These are phyloP conservation scores for Phaffomyces opuntiae DNA, from an alignment of 805 yeast species.

Conservation along the genomic window DNA sequence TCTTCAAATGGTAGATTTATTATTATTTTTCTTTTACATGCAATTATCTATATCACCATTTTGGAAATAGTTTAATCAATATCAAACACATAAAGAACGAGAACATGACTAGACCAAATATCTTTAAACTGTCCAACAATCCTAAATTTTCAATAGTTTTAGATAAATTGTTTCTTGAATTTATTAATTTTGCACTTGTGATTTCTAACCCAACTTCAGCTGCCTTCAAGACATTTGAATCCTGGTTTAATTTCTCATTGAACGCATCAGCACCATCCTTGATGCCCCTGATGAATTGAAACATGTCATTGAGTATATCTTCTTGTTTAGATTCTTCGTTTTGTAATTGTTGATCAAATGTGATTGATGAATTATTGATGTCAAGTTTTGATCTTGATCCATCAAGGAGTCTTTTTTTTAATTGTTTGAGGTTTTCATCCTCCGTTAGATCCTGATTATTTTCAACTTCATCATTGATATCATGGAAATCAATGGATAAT, in stretches of 20 bases:
- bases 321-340: slow-evolving; percentile 32
- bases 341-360: slow-evolving; percentile 29
- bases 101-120: slow-evolving; percentile 18
- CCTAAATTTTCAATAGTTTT: slow-evolving; percentile 24
- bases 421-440: slow-evolving; percentile 25
- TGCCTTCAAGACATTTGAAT: slow-evolving; percentile 30
- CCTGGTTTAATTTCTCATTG: slow-evolving; percentile 32
- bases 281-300: slow-evolving; percentile 28
- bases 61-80: slow-evolving; percentile 33
- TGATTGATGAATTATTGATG: slow-evolving; percentile 3
- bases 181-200: slow-evolving; percentile 29
- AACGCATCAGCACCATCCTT: slow-evolving; percentile 35
- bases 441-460: slow-evolving; percentile 9
- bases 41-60: slow-evolving; percentile 19
- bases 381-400: slow-evolving; percentile 12
- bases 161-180: slow-evolving; percentile 24
- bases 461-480: neutral
- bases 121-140: slow-evolving; percentile 25
- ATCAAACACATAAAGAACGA: slow-evolving; percentile 28
- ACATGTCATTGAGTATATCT: slow-evolving; percentile 31
- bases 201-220: slow-evolving; percentile 35
- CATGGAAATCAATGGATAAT: slow-evolving; percentile 18
- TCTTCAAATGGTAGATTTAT: no score
- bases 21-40: neutral
- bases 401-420: slow-evolving; percentile 26